Percentiles rank a stretch among this genome's conserved stretches.
Conservation (phyloP, 2,329 filamentous ascomycete genomes). For the Talaromyces rugulosus region DNA sequence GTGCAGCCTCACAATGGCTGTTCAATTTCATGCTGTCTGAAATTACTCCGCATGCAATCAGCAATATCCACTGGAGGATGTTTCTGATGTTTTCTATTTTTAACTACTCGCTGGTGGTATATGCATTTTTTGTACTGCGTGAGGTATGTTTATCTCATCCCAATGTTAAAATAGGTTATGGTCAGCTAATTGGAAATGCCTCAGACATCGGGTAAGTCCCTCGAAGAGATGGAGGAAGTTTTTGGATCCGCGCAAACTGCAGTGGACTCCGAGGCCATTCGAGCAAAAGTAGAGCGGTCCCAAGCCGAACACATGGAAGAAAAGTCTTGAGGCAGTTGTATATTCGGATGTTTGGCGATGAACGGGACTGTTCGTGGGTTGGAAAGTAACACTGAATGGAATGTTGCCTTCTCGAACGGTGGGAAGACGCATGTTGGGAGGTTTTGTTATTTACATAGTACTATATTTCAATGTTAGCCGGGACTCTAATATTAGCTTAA, state of each 20-base stretch:
- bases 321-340: neutral
- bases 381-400: neutral
- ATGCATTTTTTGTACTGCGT: neutral
- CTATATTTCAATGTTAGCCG: neutral
- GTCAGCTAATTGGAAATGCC: neutral
- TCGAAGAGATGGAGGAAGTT: conserved; percentile 2
- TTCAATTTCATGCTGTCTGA: conserved; percentile 23
- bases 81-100: conserved; percentile 44
- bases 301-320: neutral
- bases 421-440: neutral
- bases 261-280: neutral
- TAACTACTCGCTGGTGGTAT: conserved; percentile 19
- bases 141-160: neutral
- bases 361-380: neutral
- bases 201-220: neutral
- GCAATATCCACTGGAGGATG: conserved; percentile 40
- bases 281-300: neutral
- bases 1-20: conserved; percentile 19
- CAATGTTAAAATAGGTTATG: neutral
- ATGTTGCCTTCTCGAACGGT: neutral
- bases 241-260: neutral
- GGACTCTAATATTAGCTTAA: neutral
- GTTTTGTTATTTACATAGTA: neutral
- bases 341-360: neutral
- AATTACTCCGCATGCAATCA: conserved; percentile 27